Base-by-base conservation (phyloP, 2,329 filamentous ascomycete species). In the Sporothrix inflata region DNA sequence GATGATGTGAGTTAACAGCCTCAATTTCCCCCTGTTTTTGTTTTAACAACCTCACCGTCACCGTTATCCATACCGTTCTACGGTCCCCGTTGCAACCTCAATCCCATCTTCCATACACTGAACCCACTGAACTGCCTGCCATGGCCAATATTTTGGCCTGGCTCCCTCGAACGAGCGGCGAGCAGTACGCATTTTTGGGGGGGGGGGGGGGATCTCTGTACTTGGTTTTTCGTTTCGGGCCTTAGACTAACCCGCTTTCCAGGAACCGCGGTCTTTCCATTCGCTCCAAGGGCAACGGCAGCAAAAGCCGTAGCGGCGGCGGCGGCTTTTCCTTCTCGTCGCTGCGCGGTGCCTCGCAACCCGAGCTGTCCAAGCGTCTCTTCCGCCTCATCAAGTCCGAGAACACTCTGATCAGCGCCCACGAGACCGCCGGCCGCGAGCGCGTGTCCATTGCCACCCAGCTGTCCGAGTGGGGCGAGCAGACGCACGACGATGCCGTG, bases 381-480 rank as follows among this genome's bases (percentile, higher is more conserved):
- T 97, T 91, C 86, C 92, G 91, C 77, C 88, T 99, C 74, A 97
- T 98, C 86, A 99, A 99, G 85, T 93, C 92, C 67, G 92, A 97
- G 82, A 98, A 98, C 85, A 90, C 92, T 79, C 90, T 94, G 47
- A 94, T 98, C 78, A 86, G 88, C 67, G 92, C 93, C 66, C 92
- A 98, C 83, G 94, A 97, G 83, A 84, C 89, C 7, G 96, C 95
- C 7, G 93, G 91, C 66, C 92, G 91, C 73, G 95, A 98, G 84
- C 92, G 94, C 72, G 84, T 93, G 74, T 89, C 90, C 67, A 94
- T 98, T 78, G 96, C 94, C 19, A 90, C 90, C 12, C 95, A 98
- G 84, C 89, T 99, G 60, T 97, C 94, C 8, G 94, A 98, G 77
- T 99, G 96, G 96, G 96, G 96, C 72, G 94, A 98, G 83, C 89